Percentiles rank a stretch among this genome's conserved stretches.
Evolutionary conservation across 108 stramenopile genomes (phyloP).

Genomic region (Phaeodactylum tricornutum): DNA sequence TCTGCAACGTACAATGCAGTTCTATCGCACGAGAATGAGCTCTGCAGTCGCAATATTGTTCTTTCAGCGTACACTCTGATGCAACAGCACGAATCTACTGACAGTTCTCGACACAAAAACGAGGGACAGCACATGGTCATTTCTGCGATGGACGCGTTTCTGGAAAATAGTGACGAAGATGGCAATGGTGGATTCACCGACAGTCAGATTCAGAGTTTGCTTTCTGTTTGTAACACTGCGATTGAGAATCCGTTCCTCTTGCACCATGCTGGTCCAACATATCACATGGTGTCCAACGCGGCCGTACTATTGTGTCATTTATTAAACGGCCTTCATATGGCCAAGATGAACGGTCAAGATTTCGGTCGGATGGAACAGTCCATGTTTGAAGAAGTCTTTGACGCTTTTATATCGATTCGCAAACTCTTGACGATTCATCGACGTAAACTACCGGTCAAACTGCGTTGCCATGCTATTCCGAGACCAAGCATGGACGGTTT

Average conservation of each 20-base stretch:
- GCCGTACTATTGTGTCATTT: constrained; percentile 76
- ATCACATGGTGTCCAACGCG: constrained; percentile 78
- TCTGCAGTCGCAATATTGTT: constrained; percentile 81
- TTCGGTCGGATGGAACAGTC: constrained; percentile 55
- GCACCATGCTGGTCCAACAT: constrained; percentile 69
- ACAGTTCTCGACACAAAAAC: constrained; percentile 30
- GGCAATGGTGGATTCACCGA: constrained; percentile 64
- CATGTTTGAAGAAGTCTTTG: constrained; percentile 73
- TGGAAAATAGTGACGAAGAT: constrained; percentile 64
- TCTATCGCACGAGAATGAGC: constrained; percentile 64
- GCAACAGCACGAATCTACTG: constrained; percentile 53
- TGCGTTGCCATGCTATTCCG: constrained; percentile 80
- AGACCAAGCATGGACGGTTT: constrained; percentile 34
- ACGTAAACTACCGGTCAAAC: constrained; percentile 60
- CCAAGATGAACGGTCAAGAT: constrained; percentile 17
- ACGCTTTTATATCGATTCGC: constrained; percentile 63
- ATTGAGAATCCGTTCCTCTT: constrained; percentile 74
- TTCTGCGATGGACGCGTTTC: constrained; percentile 75
- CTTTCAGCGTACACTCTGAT: constrained; percentile 63
- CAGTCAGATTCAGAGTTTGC: constrained; percentile 62
- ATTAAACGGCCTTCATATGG: constrained; percentile 71
- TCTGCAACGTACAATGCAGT: constrained; percentile 50
- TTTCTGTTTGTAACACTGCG: constrained; percentile 69
- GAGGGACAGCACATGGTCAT: constrained; percentile 69
- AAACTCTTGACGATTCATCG: constrained; percentile 67